These are phyloP conservation scores for Chrysosporium queenslandicum DNA, from an alignment of 2,329 filamentous ascomycete species.

Conservation along the genomic window DNA sequence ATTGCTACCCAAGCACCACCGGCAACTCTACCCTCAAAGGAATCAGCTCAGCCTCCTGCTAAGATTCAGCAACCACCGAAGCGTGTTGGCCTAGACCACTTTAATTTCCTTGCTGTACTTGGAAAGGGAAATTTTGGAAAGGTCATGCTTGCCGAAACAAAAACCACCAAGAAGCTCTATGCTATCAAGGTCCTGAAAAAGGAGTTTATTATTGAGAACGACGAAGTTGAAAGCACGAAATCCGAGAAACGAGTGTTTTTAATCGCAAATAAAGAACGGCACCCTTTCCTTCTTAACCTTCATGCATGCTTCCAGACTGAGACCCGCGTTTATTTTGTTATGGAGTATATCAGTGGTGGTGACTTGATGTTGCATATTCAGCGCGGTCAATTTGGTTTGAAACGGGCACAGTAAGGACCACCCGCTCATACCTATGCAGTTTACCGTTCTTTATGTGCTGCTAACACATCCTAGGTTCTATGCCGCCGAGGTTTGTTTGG, in stretches of 20 bases:
- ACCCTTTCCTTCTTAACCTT: slow-evolving; percentile 88
- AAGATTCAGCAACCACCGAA: slow-evolving; percentile 28
- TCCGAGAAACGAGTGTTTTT: slow-evolving; percentile 97
- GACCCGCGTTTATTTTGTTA: slow-evolving; percentile 96
- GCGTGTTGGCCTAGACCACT: slow-evolving; percentile 91
- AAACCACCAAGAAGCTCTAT: slow-evolving; percentile 81
- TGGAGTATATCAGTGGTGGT: slow-evolving; percentile 98
- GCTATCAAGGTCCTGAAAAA: slow-evolving; percentile 99
- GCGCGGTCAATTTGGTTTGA: slow-evolving; percentile 87
- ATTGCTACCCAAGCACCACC: slow-evolving; percentile 22
- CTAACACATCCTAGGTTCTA: slow-evolving; percentile 60
- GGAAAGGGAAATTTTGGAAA: slow-evolving; percentile 99
- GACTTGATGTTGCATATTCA: slow-evolving; percentile 99
- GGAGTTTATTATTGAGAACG: slow-evolving; percentile 99
- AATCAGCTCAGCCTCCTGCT: slow-evolving; percentile 15
- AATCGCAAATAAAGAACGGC: slow-evolving; percentile 91
- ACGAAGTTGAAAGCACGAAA: slow-evolving; percentile 94
- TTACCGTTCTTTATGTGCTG: neutral
- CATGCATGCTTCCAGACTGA: slow-evolving; percentile 99
- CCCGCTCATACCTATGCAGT: neutral
- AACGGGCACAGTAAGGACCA: slow-evolving; percentile 74
- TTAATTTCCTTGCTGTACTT: slow-evolving; percentile 96
- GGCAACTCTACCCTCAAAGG: slow-evolving; percentile 45
- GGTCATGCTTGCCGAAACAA: slow-evolving; percentile 98
- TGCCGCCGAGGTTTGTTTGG: slow-evolving; percentile 91